These are phyloP conservation scores for Phyllosticta capitalensis DNA, from an alignment of 2,329 filamentous ascomycete genomes.

Conservation along the genomic window DNA sequence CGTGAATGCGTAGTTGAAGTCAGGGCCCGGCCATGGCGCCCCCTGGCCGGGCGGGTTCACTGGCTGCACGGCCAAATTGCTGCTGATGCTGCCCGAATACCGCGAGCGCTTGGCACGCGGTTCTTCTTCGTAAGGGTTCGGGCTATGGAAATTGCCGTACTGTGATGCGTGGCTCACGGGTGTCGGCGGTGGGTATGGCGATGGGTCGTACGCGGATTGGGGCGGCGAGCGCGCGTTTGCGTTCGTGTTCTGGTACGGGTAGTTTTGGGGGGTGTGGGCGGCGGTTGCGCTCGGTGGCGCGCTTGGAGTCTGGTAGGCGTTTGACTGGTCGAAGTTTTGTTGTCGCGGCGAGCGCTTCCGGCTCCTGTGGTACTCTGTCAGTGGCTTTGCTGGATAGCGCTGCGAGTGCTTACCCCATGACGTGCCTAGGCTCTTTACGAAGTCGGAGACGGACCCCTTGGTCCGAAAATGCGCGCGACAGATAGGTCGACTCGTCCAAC, in stretches of 20 bases:
- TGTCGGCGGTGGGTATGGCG: background rate
- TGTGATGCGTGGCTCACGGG: background rate
- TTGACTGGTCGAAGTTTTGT: background rate
- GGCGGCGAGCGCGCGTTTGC: background rate
- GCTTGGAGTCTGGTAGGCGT: background rate
- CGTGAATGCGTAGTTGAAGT: background rate
- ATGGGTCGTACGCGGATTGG: background rate
- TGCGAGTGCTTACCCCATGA: slow-evolving; percentile 13
- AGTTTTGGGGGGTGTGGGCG: background rate
- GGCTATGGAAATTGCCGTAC: background rate
- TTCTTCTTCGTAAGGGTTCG: background rate
- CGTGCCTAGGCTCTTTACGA: slow-evolving; percentile 64
- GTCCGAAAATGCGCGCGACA: slow-evolving; percentile 76
- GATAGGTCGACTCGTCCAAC: slow-evolving; percentile 69
- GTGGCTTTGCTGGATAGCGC: background rate
- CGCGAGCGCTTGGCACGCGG: background rate
- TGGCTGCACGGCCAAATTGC: background rate
- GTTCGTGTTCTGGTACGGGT: background rate
- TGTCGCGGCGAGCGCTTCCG: slow-evolving; percentile 6
- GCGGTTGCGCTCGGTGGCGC: background rate
- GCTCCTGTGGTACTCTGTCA: background rate
- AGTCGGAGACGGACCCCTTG: slow-evolving; percentile 76
- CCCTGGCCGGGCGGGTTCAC: background rate
- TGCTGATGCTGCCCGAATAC: background rate
- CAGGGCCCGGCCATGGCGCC: background rate